phyloP scores from a whole-genome alignment of 163 green algal genomes.

The Scenedesmus sp. region DNA sequence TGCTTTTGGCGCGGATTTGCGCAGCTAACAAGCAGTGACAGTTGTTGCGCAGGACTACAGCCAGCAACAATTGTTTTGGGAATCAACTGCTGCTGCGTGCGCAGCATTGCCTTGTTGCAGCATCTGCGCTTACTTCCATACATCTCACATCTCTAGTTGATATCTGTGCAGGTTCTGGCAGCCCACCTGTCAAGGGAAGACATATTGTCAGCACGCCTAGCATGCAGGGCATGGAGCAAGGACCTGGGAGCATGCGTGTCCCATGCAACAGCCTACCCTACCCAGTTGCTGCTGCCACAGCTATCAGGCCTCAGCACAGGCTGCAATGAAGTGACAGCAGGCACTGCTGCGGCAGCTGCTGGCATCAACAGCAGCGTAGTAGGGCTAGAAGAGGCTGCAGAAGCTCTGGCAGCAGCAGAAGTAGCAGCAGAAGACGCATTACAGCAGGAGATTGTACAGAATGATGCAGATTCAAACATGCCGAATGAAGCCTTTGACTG shows the following conservation, averaged over 20 bases:
- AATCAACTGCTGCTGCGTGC: background rate
- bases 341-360: background rate
- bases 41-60: background rate
- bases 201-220: background rate
- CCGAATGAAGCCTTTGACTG: background rate
- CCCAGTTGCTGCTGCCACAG: background rate
- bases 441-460: background rate
- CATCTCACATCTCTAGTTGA: background rate
- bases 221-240: background rate
- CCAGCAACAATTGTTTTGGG: background rate
- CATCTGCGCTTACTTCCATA: background rate
- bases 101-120: background rate
- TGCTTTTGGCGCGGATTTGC: background rate
- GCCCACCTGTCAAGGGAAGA: background rate
- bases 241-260: slow-evolving; percentile 32
- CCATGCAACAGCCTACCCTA: background rate
- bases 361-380: background rate
- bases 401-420: background rate
- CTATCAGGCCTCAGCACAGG: background rate
- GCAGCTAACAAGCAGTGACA: background rate
- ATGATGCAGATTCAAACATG: background rate
- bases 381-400: background rate
- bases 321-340: background rate
- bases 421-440: background rate
- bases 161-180: background rate